Percentiles rank a stretch among this genome's conserved stretches.
Evolutionary conservation across 1,284 basidiomycete species (phyloP).

Genomic region (Microbotryomycetes sp.): DNA sequence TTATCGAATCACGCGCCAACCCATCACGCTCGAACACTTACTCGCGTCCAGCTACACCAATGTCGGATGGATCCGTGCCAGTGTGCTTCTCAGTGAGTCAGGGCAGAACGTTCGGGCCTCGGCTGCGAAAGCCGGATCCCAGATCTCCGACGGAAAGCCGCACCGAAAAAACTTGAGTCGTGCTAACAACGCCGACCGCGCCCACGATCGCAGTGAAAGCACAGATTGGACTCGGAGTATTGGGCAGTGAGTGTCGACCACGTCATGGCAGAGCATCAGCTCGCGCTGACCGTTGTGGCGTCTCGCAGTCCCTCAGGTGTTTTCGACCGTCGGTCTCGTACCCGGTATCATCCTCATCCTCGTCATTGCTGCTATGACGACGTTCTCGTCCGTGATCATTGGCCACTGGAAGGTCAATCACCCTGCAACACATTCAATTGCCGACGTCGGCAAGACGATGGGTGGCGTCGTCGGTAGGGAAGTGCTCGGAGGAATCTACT

Average conservation of each 20-base stretch:
- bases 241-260: neutral
- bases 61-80: neutral
- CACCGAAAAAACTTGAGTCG: no score
- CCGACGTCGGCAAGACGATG: conserved; percentile 14
- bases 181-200: no score
- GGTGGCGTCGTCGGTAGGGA: conserved; percentile 14
- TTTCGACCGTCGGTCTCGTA: conserved; percentile 10
- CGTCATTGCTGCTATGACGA: conserved; percentile 10
- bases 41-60: neutral
- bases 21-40: no score
- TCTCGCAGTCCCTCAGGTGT: neutral
- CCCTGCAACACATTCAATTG: conserved; percentile 10
- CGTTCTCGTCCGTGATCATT: conserved; percentile 9
- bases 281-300: neutral
- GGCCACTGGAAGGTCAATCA: conserved; percentile 9
- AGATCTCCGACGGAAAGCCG: no score
- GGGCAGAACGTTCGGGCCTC: no score
- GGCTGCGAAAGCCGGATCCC: no score
- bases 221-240: neutral
- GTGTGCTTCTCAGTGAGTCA: neutral
- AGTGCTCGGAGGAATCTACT: conserved; percentile 13
- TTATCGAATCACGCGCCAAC: no score
- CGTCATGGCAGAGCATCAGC: neutral
- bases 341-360: conserved; percentile 18
- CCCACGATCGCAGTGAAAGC: neutral